Evolutionary conservation across 169 alveolate species (phyloP), one percentile per base, ranked within the genome.

Genomic region (Blepharisma undulans): DNA sequence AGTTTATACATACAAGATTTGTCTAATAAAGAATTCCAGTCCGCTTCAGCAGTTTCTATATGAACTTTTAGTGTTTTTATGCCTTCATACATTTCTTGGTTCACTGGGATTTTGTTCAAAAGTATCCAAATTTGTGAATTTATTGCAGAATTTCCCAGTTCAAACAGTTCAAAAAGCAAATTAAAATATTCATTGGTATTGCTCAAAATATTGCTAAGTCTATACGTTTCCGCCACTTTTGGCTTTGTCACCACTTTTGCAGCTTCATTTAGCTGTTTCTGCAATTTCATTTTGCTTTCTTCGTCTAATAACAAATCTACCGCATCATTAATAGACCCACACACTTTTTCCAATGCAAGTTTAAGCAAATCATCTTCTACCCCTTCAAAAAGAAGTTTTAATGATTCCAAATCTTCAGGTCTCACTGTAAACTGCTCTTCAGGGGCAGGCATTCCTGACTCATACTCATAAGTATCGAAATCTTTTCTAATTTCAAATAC

Each of bases 91-190:
- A 94, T 91, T 84, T 94, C 90, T 88, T 94, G 91, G 78, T 94
- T 95, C 7, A 95, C 95, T 34, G 97, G 97, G 33, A 95, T 91
- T 72, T 90, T 90, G 29, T 92, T 84, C 22, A 95, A 90, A 4
- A 95, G 78, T 22, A 91, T 89, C 97, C 97, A 95, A 7, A 95
- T 88, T 36, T 90, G 88, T 33, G 84, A 76, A 48, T 92, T 90
- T 33, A 93, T 80, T 22, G 93, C 93, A 22, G 72, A 33, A n/a
- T 93, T 82, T 6, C 95, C 96, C 8, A 94, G 80, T 71, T 93
- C 92, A 12, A 95, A 91, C 5, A 94, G 48, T 4, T 93, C 89
- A 85, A 95, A 95, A 32, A 95, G 90, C 60, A 92, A 36, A 1
- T 94, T 94, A 76, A 95, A 92, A 74, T 94, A 93, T 61, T 95